A percentile compares a stretch with the other conserved stretches of the same genome.
Evolutionary conservation across 495 filamentous ascomycete genomes (phyloP).

Genomic region (Penicilliopsis zonata): DNA sequence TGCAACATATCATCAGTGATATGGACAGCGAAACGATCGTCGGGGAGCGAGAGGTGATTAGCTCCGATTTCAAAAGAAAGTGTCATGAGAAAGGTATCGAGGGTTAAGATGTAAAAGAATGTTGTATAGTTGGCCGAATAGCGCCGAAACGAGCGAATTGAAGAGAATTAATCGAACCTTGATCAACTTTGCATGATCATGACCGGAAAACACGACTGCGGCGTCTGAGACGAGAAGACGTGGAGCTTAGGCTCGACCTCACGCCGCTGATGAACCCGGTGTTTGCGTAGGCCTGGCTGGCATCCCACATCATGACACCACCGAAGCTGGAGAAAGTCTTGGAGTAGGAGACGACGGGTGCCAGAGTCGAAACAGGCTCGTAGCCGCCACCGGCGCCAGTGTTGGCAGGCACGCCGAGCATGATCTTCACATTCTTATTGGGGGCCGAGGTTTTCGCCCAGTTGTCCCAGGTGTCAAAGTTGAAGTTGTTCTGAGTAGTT

Average conservation of each 20-base stretch:
- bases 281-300: constrained; percentile 48
- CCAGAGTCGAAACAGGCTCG: constrained; percentile 28
- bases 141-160: no score
- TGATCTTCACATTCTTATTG: constrained; percentile 52
- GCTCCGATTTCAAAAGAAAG: no score
- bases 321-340: constrained; percentile 49
- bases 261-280: constrained; percentile 40
- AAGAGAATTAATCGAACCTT: no score
- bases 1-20: no score
- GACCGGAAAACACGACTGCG: constrained; percentile 15
- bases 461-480: constrained; percentile 58
- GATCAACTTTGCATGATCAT: no score
- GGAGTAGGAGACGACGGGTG: constrained; percentile 34
- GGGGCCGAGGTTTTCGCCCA: constrained; percentile 51
- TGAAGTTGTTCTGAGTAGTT: constrained; percentile 44
- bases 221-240: constrained; percentile 15
- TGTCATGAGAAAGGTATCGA: no score
- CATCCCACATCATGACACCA: constrained; percentile 66
- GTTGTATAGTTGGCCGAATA: no score
- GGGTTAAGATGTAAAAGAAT: no score
- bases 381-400: constrained; percentile 47
- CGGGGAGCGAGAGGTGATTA: no score
- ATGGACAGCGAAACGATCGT: no score
- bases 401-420: constrained; percentile 55
- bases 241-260: constrained; percentile 15